A percentile compares a stretch with the other conserved stretches of the same genome.
Evolutionary conservation across 2,329 filamentous ascomycete genomes (phyloP).

Genomic region (Diaporthe nobilis): DNA sequence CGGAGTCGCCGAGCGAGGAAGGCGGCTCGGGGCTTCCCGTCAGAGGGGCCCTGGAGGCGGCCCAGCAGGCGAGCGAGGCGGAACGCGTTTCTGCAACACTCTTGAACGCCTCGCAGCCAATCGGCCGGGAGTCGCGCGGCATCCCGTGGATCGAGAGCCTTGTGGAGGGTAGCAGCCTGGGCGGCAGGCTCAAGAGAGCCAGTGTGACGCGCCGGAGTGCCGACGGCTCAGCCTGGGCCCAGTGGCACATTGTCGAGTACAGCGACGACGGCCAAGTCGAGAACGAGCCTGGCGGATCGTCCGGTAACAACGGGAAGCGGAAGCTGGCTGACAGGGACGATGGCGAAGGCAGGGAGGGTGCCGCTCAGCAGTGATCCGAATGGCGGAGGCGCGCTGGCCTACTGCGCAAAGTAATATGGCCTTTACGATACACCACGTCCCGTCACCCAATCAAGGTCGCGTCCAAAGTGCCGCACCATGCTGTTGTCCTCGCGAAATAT

Average conservation of each 20-base stretch:
- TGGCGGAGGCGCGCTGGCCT: background rate
- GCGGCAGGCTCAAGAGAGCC: constrained; percentile 73
- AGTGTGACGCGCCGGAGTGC: constrained; percentile 69
- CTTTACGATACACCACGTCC: constrained; percentile 7
- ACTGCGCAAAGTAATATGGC: constrained; percentile 12
- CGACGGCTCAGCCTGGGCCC: constrained; percentile 77
- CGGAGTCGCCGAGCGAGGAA: constrained; percentile 54
- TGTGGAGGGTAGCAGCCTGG: constrained; percentile 81
- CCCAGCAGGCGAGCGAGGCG: constrained; percentile 51
- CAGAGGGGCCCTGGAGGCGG: constrained; percentile 45
- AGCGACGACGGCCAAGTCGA: constrained; percentile 58
- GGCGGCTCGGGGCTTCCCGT: constrained; percentile 47
- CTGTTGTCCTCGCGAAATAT: constrained; percentile 5
- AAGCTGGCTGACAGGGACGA: constrained; percentile 63
- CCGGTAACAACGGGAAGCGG: constrained; percentile 63
- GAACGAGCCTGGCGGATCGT: constrained; percentile 48
- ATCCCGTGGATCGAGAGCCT: constrained; percentile 90
- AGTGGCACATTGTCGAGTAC: constrained; percentile 90
- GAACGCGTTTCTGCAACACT: constrained; percentile 39
- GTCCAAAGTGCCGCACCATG: background rate
- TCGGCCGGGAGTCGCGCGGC: constrained; percentile 74
- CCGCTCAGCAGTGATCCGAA: constrained; percentile 14
- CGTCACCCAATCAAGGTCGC: constrained; percentile 9
- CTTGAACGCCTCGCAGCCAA: constrained; percentile 43
- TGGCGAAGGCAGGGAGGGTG: constrained; percentile 39